Evolutionary conservation across 1,139 yeast genomes (phyloP).

Genomic region (Debaryomyces sp.): DNA sequence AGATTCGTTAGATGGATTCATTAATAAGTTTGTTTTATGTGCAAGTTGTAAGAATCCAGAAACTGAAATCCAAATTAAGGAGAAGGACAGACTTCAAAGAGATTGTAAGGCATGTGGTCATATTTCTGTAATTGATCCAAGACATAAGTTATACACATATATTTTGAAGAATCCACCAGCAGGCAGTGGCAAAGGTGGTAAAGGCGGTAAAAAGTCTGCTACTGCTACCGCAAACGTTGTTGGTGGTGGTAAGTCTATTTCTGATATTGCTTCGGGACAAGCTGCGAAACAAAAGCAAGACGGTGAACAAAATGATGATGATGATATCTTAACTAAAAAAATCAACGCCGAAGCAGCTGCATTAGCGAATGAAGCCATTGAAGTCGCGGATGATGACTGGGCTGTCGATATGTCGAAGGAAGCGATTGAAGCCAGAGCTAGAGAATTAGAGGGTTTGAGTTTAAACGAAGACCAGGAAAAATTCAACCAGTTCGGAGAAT

Average conservation of each 20-base stretch:
- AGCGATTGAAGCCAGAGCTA: conserved; percentile 92
- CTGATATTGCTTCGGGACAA: conserved; percentile 71
- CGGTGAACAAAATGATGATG: conserved; percentile 49
- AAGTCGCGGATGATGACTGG: conserved; percentile 89
- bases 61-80: conserved; percentile 84
- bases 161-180: conserved; percentile 93
- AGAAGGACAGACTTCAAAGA: conserved; percentile 75
- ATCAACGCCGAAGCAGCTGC: conserved; percentile 85
- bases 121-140: conserved; percentile 78
- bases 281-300: conserved; percentile 29
- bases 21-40: conserved; percentile 89
- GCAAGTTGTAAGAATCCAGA: conserved; percentile 97
- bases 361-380: conserved; percentile 56
- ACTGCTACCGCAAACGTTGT: conserved; percentile 91
- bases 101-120: conserved; percentile 99
- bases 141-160: conserved; percentile 84
- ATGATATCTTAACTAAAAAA: conserved; percentile 73
- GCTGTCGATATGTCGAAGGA: conserved; percentile 97
- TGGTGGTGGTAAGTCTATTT: conserved; percentile 82
- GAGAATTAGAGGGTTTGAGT: conserved; percentile 70
- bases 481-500: conserved; percentile 82
- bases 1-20: conserved; percentile 93
- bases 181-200: conserved; percentile 46
- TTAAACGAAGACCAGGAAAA: conserved; percentile 49
- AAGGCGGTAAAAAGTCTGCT: conserved; percentile 67